A percentile compares a stretch with the other conserved stretches of the same genome.
phyloP scores from a whole-genome alignment of 202 grass and related monocot genomes.

The Panicum hallii region DNA sequence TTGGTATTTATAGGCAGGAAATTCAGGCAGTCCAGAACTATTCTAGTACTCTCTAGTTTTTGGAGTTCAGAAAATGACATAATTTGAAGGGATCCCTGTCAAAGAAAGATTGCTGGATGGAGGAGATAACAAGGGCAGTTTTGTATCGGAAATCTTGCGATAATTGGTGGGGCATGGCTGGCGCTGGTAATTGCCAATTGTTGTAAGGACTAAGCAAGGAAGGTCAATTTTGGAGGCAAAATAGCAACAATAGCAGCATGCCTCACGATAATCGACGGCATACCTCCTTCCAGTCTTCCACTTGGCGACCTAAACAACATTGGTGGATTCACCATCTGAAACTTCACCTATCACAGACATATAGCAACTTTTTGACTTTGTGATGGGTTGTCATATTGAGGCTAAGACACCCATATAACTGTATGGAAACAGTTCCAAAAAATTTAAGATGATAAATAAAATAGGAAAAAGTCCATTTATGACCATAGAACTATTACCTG shows the following conservation, averaged over 20 bases:
- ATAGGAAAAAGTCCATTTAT: too few relatives aligned
- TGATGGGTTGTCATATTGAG: background rate
- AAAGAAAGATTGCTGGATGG: background rate
- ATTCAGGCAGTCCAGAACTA: background rate
- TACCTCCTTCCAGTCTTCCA: background rate
- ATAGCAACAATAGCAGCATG: background rate
- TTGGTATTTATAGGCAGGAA: constrained; percentile 15
- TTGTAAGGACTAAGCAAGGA: background rate
- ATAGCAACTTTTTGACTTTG: background rate
- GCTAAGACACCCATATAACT: background rate
- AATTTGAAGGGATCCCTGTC: background rate
- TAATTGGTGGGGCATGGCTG: background rate
- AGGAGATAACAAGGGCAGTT: background rate
- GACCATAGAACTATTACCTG: too few relatives aligned
- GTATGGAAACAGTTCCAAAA: background rate
- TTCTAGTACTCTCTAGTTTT: background rate
- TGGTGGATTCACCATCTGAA: too few relatives aligned
- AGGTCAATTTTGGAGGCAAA: background rate
- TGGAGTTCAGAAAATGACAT: background rate
- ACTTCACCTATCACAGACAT: too few relatives aligned
- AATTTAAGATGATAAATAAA: background rate
- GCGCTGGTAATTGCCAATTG: background rate
- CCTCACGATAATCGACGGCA: background rate
- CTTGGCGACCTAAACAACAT: too few relatives aligned
- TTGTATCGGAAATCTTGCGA: background rate